These are phyloP conservation scores for Pythium aristosporum DNA, from an alignment of 352 stramenopile species.

Conservation along the genomic window DNA sequence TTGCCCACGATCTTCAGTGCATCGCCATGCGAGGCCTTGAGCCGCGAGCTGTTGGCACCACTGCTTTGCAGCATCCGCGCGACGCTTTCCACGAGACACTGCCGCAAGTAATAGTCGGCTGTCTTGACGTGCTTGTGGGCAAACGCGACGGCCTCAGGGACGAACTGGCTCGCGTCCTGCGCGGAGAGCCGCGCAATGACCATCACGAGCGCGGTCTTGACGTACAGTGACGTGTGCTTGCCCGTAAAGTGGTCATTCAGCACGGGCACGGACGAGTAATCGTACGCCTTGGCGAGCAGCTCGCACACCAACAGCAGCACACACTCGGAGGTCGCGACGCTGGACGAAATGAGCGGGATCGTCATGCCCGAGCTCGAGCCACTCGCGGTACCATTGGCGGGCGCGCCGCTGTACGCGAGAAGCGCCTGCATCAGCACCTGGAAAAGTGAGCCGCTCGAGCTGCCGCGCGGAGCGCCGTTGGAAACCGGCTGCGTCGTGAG, in stretches of 20 bases:
- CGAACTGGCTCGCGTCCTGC: constrained; percentile 64
- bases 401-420: constrained; percentile 61
- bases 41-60: constrained; percentile 30
- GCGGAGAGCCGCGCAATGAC: constrained; percentile 54
- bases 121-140: constrained; percentile 53
- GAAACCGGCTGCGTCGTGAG: constrained; percentile 27
- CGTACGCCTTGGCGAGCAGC: constrained; percentile 67
- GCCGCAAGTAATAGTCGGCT: constrained; percentile 81
- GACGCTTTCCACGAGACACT: constrained; percentile 69
- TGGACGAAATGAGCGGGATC: constrained; percentile 53
- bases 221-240: constrained; percentile 63
- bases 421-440: constrained; percentile 62
- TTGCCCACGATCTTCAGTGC: constrained; percentile 74
- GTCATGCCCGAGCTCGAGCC: constrained; percentile 37
- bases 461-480: constrained; percentile 2
- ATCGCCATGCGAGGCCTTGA: constrained; percentile 55
- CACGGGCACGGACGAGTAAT: constrained; percentile 55
- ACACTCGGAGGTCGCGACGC: constrained; percentile 57
- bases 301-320: constrained; percentile 71
- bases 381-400: constrained; percentile 32
- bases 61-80: constrained; percentile 41
- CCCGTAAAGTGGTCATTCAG: constrained; percentile 54
- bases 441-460: constrained; percentile 38
- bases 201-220: constrained; percentile 70
- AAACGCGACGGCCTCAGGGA: constrained; percentile 66